These are phyloP conservation scores for Mucor sp. DNA, from an alignment of 371 early-diverging fungal genomes.

Conservation along the genomic window DNA sequence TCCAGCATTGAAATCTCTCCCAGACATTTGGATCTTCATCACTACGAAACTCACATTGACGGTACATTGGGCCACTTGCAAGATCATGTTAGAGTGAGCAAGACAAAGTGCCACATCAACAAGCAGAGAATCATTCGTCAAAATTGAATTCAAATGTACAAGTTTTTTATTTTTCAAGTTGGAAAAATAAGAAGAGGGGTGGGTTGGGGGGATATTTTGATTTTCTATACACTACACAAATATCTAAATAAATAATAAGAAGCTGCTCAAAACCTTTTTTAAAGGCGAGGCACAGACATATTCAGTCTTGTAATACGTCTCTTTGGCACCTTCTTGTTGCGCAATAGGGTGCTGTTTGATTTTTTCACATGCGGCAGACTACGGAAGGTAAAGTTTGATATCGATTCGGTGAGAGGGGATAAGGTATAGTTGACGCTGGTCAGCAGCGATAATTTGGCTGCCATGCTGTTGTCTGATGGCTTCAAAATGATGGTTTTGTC, in stretches of 20 bases:
- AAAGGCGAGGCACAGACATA: slow-evolving; percentile 16
- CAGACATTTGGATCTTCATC: slow-evolving; percentile 21
- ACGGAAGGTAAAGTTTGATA: slow-evolving; percentile 79
- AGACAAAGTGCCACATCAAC: slow-evolving; percentile 11
- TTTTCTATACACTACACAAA: slow-evolving; percentile 3
- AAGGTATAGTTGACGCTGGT: slow-evolving; percentile 83
- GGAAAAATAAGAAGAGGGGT: neutral
- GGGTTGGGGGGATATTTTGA: neutral
- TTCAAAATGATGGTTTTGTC: slow-evolving; percentile 34
- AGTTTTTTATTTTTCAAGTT: neutral
- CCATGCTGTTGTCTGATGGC: slow-evolving; percentile 72
- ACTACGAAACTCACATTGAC: slow-evolving; percentile 20
- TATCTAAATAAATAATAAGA: slow-evolving; percentile 6
- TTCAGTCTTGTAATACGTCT: slow-evolving; percentile 40
- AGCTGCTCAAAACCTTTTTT: neutral
- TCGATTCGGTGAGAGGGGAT: slow-evolving; percentile 74
- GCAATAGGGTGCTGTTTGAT: slow-evolving; percentile 6
- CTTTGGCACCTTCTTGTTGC: slow-evolving; percentile 44
- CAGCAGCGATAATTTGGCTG: slow-evolving; percentile 82
- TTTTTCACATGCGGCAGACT: slow-evolving; percentile 54
- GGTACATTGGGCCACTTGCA: slow-evolving; percentile 11
- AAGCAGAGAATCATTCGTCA: slow-evolving; percentile 10
- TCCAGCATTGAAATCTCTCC: slow-evolving; percentile 21
- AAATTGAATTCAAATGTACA: neutral
- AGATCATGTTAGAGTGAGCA: slow-evolving; percentile 23